phyloP scores from a whole-genome alignment of 805 yeast species.

The Kodamaea lidongshanica region DNA sequence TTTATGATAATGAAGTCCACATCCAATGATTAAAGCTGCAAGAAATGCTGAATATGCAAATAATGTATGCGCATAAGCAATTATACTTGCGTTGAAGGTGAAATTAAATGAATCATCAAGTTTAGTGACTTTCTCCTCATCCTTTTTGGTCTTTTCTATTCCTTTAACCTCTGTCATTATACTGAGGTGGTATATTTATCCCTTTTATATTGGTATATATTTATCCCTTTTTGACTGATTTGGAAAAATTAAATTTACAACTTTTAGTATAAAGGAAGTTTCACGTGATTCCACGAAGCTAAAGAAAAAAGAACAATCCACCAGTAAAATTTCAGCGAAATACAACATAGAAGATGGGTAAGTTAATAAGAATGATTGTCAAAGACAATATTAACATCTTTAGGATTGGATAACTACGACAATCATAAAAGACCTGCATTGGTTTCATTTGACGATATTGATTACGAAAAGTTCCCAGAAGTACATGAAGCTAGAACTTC shows the following conservation, averaged over 20 bases:
- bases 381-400: conserved; percentile 12
- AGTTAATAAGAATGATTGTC: conserved; percentile 5
- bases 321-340: conserved; percentile 9
- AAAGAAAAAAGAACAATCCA: too few species aligned
- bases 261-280: too few species aligned
- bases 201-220: too few species aligned
- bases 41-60: conserved; percentile 72
- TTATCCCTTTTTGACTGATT: too few species aligned
- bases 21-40: conserved; percentile 69
- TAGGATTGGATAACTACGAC: conserved; percentile 28
- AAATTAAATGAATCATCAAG: too few species aligned
- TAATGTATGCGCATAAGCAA: conserved; percentile 67
- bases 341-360: conserved; percentile 4
- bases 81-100: conserved; percentile 53
- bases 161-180: too few species aligned
- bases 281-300: too few species aligned
- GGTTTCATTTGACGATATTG: conserved; percentile 79
- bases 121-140: conserved; percentile 2
- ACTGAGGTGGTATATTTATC: too few species aligned
- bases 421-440: conserved; percentile 54
- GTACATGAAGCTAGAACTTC: conserved; percentile 72
- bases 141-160: conserved; percentile 3
- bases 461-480: conserved; percentile 59
- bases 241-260: too few species aligned
- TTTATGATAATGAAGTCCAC: conserved; percentile 72